phyloP scores from a whole-genome alignment of 495 filamentous ascomycete genomes.

The Usnea hakonensis region DNA sequence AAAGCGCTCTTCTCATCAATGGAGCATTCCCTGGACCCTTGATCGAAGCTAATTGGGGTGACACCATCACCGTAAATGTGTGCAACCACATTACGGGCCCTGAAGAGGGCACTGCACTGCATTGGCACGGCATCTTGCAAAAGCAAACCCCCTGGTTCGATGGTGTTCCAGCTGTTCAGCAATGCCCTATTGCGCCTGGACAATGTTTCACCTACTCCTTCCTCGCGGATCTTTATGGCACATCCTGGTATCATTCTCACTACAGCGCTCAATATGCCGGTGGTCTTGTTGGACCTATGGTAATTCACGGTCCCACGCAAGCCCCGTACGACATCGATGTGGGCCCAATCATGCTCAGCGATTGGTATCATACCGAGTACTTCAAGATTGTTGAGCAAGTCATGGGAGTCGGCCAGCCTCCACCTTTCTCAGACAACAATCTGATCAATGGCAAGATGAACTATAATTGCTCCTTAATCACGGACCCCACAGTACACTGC shows the following conservation, averaged over 20 bases:
- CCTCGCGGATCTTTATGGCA: slow-evolving; percentile 35
- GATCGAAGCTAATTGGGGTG: slow-evolving; percentile 54
- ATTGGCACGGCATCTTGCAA: slow-evolving; percentile 45
- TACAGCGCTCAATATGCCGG: slow-evolving; percentile 38
- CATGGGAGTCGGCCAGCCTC: neutral
- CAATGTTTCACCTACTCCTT: slow-evolving; percentile 31
- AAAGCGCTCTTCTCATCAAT: slow-evolving; percentile 37
- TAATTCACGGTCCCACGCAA: slow-evolving; percentile 52
- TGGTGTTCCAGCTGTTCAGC: slow-evolving; percentile 41
- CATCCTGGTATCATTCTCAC: slow-evolving; percentile 45
- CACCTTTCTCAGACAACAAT: slow-evolving; percentile 27
- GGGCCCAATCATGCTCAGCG: slow-evolving; percentile 40
- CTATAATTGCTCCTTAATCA: slow-evolving; percentile 21
- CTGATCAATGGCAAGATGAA: slow-evolving; percentile 34
- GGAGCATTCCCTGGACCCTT: slow-evolving; percentile 34
- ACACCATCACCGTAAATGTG: slow-evolving; percentile 51
- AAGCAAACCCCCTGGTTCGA: slow-evolving; percentile 34
- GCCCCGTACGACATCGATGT: slow-evolving; percentile 52
- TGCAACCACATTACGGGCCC: slow-evolving; percentile 38
- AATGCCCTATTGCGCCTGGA: slow-evolving; percentile 46
- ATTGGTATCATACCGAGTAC: slow-evolving; percentile 33
- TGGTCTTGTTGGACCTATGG: slow-evolving; percentile 46
- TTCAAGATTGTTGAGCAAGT: slow-evolving; percentile 21
- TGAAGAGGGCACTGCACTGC: slow-evolving; percentile 37
- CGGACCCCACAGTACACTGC: slow-evolving; percentile 22